A percentile compares a stretch with the other conserved stretches of the same genome.
phyloP scores from a whole-genome alignment of 495 filamentous ascomycete species.

The Pyronema domesticum region DNA sequence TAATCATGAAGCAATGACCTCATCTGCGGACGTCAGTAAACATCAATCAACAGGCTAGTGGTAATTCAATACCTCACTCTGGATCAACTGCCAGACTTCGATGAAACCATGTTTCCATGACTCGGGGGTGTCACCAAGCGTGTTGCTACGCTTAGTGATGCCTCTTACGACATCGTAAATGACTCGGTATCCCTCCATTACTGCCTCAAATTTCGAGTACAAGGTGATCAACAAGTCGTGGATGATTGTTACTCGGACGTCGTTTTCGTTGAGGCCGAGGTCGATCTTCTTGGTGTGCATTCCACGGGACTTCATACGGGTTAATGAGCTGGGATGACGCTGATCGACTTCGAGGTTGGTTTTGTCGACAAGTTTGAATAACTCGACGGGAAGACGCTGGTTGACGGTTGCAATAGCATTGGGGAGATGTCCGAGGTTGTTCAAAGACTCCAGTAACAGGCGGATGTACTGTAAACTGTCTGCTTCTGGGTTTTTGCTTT shows the following conservation, averaged over 20 bases:
- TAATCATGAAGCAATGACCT: constrained; percentile 90
- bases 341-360: constrained; percentile 86
- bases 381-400: constrained; percentile 79
- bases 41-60: not conserved
- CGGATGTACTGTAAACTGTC: constrained; percentile 88
- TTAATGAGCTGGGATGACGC: constrained; percentile 57
- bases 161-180: constrained; percentile 76
- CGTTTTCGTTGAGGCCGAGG: constrained; percentile 46
- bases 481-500: constrained; percentile 77
- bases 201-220: constrained; percentile 91
- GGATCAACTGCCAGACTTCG: constrained; percentile 63
- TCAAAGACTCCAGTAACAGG: constrained; percentile 70
- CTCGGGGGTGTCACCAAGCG: constrained; percentile 38
- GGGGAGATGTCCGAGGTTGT: constrained; percentile 70
- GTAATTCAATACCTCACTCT: constrained; percentile 43
- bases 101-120: constrained; percentile 22
- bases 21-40: constrained; percentile 44
- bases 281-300: constrained; percentile 43
- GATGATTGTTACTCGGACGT: constrained; percentile 60
- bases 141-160: constrained; percentile 57
- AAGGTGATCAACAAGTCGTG: constrained; percentile 80
- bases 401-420: constrained; percentile 76
- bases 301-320: constrained; percentile 21
- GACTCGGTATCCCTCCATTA: constrained; percentile 86
- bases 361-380: constrained; percentile 85